Conservation (phyloP, 192 early-diverging fungal species). For the Mortierella alpina region DNA sequence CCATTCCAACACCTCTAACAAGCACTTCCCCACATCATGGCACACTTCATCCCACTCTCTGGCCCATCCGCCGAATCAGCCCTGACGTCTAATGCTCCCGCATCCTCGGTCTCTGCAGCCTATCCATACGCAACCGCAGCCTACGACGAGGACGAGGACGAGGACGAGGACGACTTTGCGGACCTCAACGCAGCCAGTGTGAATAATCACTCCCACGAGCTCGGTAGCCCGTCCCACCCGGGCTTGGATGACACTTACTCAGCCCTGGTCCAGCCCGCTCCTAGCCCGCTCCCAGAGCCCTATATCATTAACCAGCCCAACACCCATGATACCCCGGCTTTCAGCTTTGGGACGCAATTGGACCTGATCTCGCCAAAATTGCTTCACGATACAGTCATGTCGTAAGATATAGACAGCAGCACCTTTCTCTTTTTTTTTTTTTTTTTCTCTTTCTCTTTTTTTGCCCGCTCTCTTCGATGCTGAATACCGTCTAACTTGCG, state of each 20-base stretch:
- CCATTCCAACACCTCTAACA: no score
- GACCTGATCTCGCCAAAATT: conserved; percentile 39
- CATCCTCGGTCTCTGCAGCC: no score
- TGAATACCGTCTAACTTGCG: not conserved
- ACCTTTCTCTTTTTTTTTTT: not conserved
- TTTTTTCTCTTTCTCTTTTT: not conserved
- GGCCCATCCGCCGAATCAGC: no score
- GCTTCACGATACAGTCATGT: conserved; percentile 44
- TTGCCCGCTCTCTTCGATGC: not conserved
- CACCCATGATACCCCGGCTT: conserved; percentile 26
- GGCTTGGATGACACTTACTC: not conserved
- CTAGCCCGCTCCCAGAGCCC: conserved; percentile 35
- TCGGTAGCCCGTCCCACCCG: not conserved
- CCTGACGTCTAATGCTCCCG: no score
- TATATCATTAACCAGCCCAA: conserved; percentile 42
- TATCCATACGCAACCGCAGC: no score
- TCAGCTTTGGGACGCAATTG: conserved; percentile 32
- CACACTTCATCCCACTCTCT: no score
- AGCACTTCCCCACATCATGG: no score
- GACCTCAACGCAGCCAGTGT: not conserved
- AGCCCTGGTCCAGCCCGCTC: conserved; percentile 36
- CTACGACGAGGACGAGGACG: conserved; percentile 8
- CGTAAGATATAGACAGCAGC: conserved; percentile 21
- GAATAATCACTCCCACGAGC: not conserved
- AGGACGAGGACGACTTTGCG: not conserved